Evolutionary conservation across 1,284 basidiomycete species (phyloP), one percentile per base, ranked within the genome.

Genomic region (Ustilago lituana): DNA sequence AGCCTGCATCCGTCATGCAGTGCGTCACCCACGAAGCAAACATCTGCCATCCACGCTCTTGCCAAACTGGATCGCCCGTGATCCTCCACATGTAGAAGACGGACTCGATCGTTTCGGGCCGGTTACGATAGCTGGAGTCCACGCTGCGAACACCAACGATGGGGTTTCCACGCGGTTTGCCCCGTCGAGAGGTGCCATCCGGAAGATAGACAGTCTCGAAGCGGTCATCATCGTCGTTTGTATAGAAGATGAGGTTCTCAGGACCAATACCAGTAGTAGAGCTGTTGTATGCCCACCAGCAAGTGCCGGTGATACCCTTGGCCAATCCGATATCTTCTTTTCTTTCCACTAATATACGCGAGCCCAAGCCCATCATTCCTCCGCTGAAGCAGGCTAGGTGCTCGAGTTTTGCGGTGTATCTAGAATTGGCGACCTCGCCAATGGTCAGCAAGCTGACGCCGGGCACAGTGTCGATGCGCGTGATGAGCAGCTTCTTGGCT

Each of bases 1-100:
- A 82, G 1, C 84, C 85, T 4, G 71, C 79, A 1, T 76, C 76
- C 11, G 82, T 82, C 51, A 84, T 77, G 29, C 77, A 67, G 47
- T 83, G 78, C 53, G 83, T 81, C 51, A 86, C 84, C 86, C 86
- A 87, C 9, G 82, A 83, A 5, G 83, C 82, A 55, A 87, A 87
- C 86, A 87, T 87, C 64, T 85, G 83, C 87, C 87, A 87, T 4
- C 86, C 87, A 35, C 84, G 82, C 53, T 87, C 86, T 60, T 77
- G 67, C 86, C 86, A 87, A 55, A 82, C 82, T 6, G 78, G 75
- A 75, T 87, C 85, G 19, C 86, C 87, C 1, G 86, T 87, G 23
- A 86, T 72, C 37, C 86, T 82, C 77, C 84, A 87, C 85, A 85
- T 85, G 74, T 80, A 82, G 59, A 86, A 85, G 26, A 87, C 85